Evolutionary conservation across 2,329 filamentous ascomycete genomes (phyloP), one percentile per base, ranked within the genome.

Genomic region (Colletotrichum sublineola): DNA sequence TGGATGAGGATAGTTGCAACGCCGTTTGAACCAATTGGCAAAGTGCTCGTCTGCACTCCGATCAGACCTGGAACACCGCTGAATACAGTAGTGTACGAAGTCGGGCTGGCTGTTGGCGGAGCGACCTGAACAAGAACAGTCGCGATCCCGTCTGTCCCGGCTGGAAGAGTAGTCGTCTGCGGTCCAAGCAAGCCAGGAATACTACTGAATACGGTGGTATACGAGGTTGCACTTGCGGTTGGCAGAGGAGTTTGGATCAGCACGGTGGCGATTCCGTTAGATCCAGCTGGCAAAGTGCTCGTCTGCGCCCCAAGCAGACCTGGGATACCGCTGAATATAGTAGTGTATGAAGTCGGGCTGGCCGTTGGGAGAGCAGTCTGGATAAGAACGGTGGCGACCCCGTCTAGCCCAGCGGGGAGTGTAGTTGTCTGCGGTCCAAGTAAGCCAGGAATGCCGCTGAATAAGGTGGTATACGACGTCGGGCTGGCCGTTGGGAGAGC

Each of bases 221-320:
- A 69, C 2, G 61, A 57, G 6, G 20, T 29, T 6, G 48, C 33
- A 8, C 40, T 42, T 1, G 53, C 44, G 2, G 44, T 52, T 12
- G 67, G 62, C 15, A 69, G 24, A 8, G 67, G 53, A 14, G 52
- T 53, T n/a, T 65, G 60, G 15, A 66, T 33, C 1, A 67, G 24
- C 0, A 69, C 62, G 1, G 67, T 69, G 9, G 36, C 67, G 12
- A 69, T n/a, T 20, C 67, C 67, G 36, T 69, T 38, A 14, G 36
- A n/a, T 0, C 67, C 67, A 14, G 15, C 67, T 0, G 67, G 67
- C 5, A 69, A 18, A 3, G 67, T 69, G 2, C 62, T 58, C 1
- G 52, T 63, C 29, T 52, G 61, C 8, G 44, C 24, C 9, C 62
- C 67, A n/a, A 40, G 29, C 8, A 69, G 58, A 1, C 67, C 67